phyloP scores from a whole-genome alignment of 257 asterid species.

The Leptodermis oblonga region DNA sequence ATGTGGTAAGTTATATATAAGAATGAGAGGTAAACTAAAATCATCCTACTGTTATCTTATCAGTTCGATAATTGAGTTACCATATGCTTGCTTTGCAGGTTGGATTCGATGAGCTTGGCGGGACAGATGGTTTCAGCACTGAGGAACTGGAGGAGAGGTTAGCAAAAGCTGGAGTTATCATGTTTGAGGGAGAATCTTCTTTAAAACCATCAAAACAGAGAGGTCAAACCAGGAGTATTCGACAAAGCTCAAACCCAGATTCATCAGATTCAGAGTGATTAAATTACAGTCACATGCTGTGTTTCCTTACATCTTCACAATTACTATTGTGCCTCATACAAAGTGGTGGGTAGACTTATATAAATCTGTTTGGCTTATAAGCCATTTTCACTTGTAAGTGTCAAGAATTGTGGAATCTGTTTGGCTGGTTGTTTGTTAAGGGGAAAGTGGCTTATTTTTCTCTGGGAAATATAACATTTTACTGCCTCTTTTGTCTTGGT shows the following conservation, averaged over 20 bases:
- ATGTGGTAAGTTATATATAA: slow-evolving; percentile 61
- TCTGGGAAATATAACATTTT: neutral
- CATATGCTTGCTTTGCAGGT: slow-evolving; percentile 41
- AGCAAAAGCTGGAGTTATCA: slow-evolving; percentile 69
- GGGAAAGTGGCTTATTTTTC: neutral
- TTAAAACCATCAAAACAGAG: slow-evolving; percentile 45
- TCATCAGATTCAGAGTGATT: slow-evolving; percentile 75
- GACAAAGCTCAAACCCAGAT: slow-evolving; percentile 66
- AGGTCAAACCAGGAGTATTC: slow-evolving; percentile 57
- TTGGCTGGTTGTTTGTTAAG: neutral
- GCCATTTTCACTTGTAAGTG: neutral
- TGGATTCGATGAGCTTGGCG: slow-evolving; percentile 97
- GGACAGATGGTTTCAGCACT: slow-evolving; percentile 82
- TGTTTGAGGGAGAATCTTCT: slow-evolving; percentile 73
- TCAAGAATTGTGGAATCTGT: neutral
- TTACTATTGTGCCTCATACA: neutral
- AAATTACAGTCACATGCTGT: neutral
- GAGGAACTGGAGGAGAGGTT: slow-evolving; percentile 92
- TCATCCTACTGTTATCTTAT: neutral
- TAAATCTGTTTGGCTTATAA: too few relatives aligned
- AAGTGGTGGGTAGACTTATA: neutral
- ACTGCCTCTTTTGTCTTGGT: neutral
- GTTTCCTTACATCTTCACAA: neutral
- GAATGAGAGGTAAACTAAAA: neutral
- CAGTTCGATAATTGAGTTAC: slow-evolving; percentile 9